A percentile compares a stretch with the other conserved stretches of the same genome.
These are phyloP conservation scores for Colletotrichum theobromicola DNA, from an alignment of 2,329 filamentous ascomycete genomes.

Conservation along the genomic window DNA sequence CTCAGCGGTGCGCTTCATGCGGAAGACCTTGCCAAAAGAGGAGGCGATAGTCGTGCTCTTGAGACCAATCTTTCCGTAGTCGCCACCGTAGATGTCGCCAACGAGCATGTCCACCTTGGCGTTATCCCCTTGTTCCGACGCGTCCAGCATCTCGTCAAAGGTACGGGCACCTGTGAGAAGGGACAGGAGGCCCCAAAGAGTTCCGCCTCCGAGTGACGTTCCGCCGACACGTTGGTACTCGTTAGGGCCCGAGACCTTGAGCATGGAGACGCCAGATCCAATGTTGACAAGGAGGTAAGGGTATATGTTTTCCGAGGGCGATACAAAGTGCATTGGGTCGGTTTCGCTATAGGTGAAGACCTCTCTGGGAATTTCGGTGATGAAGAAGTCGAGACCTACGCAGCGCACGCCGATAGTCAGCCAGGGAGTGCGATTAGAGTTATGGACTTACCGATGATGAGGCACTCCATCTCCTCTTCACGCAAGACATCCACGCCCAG, in stretches of 20 bases:
- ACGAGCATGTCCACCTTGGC: conserved; percentile 94
- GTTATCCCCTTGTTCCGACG: conserved; percentile 92
- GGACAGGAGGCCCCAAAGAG: conserved; percentile 92
- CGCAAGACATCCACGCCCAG: conserved; percentile 87
- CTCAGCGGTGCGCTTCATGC: conserved; percentile 87
- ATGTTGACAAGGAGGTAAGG: conserved; percentile 98
- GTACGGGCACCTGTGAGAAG: conserved; percentile 90
- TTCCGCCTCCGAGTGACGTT: conserved; percentile 94
- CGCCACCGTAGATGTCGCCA: conserved; percentile 95
- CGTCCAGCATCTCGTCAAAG: conserved; percentile 97
- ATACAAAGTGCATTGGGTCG: conserved; percentile 88
- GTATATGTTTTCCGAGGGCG: conserved; percentile 81
- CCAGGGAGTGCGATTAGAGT: too few species aligned
- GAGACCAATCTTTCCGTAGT: conserved; percentile 94
- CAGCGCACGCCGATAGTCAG: background rate
- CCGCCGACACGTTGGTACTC: conserved; percentile 91
- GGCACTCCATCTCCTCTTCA: conserved; percentile 98
- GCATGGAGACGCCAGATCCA: conserved; percentile 93
- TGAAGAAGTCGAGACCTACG: conserved; percentile 94
- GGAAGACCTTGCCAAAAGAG: conserved; percentile 96
- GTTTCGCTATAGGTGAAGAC: conserved; percentile 96
- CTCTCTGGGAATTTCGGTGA: conserved; percentile 94
- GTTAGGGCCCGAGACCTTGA: conserved; percentile 91
- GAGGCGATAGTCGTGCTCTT: conserved; percentile 96
- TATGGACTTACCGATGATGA: conserved; percentile 79